Evolutionary conservation across 148 eudicot genomes (phyloP), one percentile per base, ranked within the genome.

Genomic region (Fagopyrum tataricum): DNA sequence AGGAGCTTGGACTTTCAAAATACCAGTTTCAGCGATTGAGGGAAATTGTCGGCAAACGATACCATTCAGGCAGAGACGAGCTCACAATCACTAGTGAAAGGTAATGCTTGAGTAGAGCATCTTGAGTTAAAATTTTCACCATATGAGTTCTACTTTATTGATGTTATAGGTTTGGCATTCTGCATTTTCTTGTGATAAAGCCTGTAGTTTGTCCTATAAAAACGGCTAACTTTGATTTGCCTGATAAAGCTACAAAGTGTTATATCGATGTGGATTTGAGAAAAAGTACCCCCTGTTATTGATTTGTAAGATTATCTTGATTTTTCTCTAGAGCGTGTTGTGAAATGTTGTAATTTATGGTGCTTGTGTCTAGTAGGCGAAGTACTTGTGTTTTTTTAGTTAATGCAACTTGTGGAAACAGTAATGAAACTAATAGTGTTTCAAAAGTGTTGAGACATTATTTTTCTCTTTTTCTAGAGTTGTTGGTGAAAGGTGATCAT

Each of bases 51-150:
- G 97, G 97, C 78, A 95, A 85, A 66, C 84, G 97, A 1, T 95
- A 95, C 82, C 72, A 88, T 79, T 81, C 97, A 5, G 96, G 93
- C 75, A 89, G 78, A 83, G 93, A 88, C 76, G 97, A 95, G 82
- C 91, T 95, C 51, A 91, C 91, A 48, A 95, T 95, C 77, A 95
- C 86, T 59, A 95, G 97, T 77, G 97, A 95, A 81, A 91, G 98
- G 98, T 91, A 86, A 71, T 59, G 4, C 37, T 64, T 55, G 26
- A 55, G 2, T 20, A 1, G 5, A 64, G 20, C 44, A 23, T 64
- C 18, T 64, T 59, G 41, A 24, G 40, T 59, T 59, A 31, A 7
- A 15, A 13, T 64, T 64, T 14, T 64, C 3, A 31, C 1, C 9
- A 64, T 13, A 64, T 64, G 43, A 62, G 13, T 39, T 31, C 18